Conservation (phyloP, 139 green algal species). For the Gonium pectorale region DNA sequence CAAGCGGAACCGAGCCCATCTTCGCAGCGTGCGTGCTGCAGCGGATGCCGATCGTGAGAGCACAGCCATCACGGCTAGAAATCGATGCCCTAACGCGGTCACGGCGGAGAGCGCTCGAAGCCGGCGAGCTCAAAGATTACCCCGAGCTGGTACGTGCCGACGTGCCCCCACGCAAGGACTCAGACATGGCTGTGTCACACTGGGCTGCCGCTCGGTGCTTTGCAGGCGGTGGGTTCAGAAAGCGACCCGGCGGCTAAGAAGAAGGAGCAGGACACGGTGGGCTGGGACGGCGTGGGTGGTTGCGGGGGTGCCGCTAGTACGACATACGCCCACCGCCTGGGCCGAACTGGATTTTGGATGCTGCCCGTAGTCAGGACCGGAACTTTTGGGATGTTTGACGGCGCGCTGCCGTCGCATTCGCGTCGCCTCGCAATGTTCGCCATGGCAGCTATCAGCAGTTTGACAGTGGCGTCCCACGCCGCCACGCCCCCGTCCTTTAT, state of each 20-base stretch:
- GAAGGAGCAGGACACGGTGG: constrained; percentile 21
- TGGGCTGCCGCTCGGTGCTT: neutral
- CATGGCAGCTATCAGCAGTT: no score
- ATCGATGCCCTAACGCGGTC: neutral
- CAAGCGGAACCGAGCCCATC: neutral
- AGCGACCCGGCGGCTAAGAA: neutral
- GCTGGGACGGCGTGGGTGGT: neutral
- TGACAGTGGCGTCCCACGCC: neutral
- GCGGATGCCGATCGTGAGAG: constrained; percentile 15
- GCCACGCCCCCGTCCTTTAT: neutral
- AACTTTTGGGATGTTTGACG: no score
- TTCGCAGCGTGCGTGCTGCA: constrained; percentile 48
- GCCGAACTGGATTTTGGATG: neutral
- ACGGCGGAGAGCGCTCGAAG: neutral
- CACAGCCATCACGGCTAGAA: neutral
- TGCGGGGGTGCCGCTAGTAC: neutral
- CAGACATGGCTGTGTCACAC: neutral
- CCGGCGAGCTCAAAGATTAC: constrained; percentile 39
- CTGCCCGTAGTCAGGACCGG: no score
- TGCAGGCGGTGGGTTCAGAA: neutral
- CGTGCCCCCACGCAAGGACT: neutral
- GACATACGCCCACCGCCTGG: neutral
- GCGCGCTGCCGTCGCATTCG: no score
- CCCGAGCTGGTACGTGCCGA: constrained; percentile 1
- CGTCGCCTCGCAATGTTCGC: neutral